Evolutionary conservation across 345 rosid genomes (phyloP).

Genomic region (Pugionium dolabratum): DNA sequence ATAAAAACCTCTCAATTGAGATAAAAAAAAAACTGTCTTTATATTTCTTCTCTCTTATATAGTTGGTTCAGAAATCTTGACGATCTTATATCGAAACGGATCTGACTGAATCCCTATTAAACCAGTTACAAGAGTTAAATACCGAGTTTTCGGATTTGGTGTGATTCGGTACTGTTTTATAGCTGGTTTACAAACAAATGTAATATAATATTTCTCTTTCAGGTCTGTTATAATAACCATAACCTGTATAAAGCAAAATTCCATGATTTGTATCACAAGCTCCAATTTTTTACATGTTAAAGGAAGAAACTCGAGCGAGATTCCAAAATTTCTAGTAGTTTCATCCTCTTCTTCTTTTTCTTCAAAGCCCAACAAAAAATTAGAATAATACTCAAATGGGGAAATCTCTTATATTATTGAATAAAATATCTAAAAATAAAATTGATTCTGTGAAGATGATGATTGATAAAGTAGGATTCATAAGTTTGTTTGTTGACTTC

Average conservation of each 20-base stretch:
- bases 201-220: background rate
- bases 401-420: background rate
- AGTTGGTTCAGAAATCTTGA: constrained; percentile 20
- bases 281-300: background rate
- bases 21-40: background rate
- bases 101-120: constrained; percentile 11
- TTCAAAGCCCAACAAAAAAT: background rate
- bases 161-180: constrained; percentile 24
- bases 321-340: background rate
- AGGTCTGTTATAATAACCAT: background rate
- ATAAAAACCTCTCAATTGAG: constrained; percentile 22
- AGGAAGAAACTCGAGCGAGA: constrained; percentile 29
- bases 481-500: no score
- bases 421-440: background rate
- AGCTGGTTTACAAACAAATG: constrained; percentile 33
- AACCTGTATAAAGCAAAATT: constrained; percentile 8
- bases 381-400: background rate
- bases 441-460: no score
- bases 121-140: constrained; percentile 1
- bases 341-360: background rate
- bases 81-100: constrained; percentile 32
- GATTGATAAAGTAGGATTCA: background rate
- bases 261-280: constrained; percentile 33
- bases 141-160: constrained; percentile 31
- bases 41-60: background rate